These are phyloP conservation scores for Coemansia sp. DNA, from an alignment of 192 early-diverging fungal species.

Conservation along the genomic window DNA sequence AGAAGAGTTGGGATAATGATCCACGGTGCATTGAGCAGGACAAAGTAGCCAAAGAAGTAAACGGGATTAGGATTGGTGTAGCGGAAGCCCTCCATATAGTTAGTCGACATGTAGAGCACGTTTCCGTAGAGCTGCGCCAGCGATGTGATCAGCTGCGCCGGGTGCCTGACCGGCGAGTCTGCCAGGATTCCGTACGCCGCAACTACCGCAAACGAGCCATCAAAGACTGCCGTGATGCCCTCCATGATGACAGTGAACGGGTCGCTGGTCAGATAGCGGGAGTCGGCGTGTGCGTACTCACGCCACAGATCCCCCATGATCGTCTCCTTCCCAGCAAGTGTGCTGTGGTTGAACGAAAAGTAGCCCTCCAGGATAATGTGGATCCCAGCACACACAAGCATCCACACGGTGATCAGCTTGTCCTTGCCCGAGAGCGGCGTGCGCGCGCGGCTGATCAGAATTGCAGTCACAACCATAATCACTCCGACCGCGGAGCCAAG, in stretches of 20 bases:
- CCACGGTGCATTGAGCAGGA: constrained; percentile 81
- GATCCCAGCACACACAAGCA: constrained; percentile 75
- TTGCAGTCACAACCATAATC: constrained; percentile 14
- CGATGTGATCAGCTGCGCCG: constrained; percentile 61
- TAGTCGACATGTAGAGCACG: constrained; percentile 78
- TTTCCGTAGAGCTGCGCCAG: constrained; percentile 80
- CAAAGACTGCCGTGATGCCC: constrained; percentile 76
- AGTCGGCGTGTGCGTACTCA: constrained; percentile 88
- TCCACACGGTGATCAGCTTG: constrained; percentile 75
- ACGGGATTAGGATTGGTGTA: constrained; percentile 71
- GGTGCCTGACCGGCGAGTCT: constrained; percentile 57
- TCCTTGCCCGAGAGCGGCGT: constrained; percentile 34
- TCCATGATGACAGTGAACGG: constrained; percentile 85
- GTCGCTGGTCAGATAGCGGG: constrained; percentile 83
- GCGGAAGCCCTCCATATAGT: constrained; percentile 64
- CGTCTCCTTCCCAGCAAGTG: constrained; percentile 65
- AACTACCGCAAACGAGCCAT: constrained; percentile 64
- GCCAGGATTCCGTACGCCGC: constrained; percentile 58
- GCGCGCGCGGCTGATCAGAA: constrained; percentile 30
- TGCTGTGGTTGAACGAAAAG: constrained; percentile 68
- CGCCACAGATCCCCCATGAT: constrained; percentile 83
- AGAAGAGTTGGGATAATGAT: constrained; percentile 66
- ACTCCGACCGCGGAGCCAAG: constrained; percentile 26
- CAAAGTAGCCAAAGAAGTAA: constrained; percentile 93
- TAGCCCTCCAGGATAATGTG: constrained; percentile 87